Conservation (phyloP, 1,139 yeast species). For the Nakaseomyces nivariensis region DNA sequence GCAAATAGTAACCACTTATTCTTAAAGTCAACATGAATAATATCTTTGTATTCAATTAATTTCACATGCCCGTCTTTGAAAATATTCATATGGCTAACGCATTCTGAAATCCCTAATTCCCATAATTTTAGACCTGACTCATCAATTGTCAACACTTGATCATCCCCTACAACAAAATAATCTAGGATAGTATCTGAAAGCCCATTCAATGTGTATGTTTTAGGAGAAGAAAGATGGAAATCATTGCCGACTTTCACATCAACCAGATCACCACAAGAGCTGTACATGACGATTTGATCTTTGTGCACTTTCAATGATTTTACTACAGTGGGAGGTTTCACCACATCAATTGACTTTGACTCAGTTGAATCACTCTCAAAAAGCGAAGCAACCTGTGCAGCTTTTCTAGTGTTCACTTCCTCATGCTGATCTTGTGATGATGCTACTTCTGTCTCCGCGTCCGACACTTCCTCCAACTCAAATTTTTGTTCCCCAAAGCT, state of each 20-base stretch:
- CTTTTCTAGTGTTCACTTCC: neutral
- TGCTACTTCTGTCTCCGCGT: neutral
- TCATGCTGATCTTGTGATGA: neutral
- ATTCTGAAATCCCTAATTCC: constrained; percentile 1
- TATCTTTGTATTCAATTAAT: constrained; percentile 8
- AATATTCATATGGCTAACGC: neutral
- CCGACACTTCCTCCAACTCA: constrained; percentile 1
- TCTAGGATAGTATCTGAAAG: neutral
- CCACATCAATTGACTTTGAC: neutral
- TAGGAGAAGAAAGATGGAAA: neutral
- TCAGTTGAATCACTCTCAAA: neutral
- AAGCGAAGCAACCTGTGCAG: neutral
- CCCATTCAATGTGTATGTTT: neutral
- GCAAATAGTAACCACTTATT: constrained; percentile 13
- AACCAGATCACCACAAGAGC: neutral
- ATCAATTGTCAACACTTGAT: neutral
- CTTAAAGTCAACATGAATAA: constrained; percentile 19
- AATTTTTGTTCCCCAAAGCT: neutral
- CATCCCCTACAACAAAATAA: neutral
- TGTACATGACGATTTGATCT: neutral
- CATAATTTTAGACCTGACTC: neutral
- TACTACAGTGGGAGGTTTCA: neutral
- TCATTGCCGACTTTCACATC: neutral
- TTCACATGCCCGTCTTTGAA: constrained; percentile 2
- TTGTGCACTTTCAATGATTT: neutral